Evolutionary conservation across 2,329 filamentous ascomycete species (phyloP), one percentile per base, ranked within the genome.

Genomic region (Coniochaeta prunicola): DNA sequence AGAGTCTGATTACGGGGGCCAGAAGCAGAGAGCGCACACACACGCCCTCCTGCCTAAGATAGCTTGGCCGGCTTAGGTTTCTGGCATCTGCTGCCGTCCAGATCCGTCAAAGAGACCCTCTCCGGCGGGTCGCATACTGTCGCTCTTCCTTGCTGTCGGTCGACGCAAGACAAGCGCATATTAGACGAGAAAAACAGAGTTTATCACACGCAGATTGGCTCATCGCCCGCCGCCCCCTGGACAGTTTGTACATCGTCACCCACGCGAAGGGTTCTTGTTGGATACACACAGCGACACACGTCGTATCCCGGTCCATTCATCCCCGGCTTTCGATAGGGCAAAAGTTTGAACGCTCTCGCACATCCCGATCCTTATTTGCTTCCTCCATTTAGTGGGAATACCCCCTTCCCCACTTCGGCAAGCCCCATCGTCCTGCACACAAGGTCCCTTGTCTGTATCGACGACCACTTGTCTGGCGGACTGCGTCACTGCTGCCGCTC

Each of bases 241-340:
- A 26, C 45, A 26, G 13, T 50, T 28, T 50, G 45, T 50, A 28
- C 45, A 28, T 50, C 45, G 26, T 30, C 45, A 50, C 45, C 26
- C 45, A 26, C 21, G 21, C 45, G 45, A 50, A 28, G 24, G 4
- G 24, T 28, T 50, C 45, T 50, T 50, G 45, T 50, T 50, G 45
- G 45, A 26, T 28, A 50, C 45, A 50, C 45, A 28, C 45, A 17
- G 21, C 24, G 24, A 50, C 24, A 50, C 45, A 50, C 45, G 45
- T 50, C 24, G 45, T 28, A 50, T 50, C 45, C 24, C 21, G 45
- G 45, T 30, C 45, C 45, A 26, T 50, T 50, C 45, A 26, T 28
- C 45, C 45, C 45, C 45, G 45, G 45, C 45, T 9, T 50, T 50
- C 45, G 45, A 50, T 50, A 50, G 45, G 45, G 45, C 45, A 50